phyloP scores from a whole-genome alignment of 106 monocot species.

The Platanthera guangdongensis region DNA sequence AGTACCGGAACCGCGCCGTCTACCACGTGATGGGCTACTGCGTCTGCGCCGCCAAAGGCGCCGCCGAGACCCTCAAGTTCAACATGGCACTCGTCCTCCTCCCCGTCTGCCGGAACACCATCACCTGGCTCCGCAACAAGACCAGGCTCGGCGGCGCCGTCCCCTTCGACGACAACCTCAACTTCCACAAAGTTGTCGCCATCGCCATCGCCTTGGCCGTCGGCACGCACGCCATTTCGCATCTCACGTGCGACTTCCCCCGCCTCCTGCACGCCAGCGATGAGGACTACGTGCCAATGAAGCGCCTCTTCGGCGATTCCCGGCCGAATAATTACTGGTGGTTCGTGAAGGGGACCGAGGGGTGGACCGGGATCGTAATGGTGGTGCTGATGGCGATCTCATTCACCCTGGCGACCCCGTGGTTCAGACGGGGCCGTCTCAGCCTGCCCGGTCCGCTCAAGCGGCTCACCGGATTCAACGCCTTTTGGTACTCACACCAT shows the following conservation, averaged over 20 bases:
- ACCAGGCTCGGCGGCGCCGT: conserved; percentile 48
- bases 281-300: conserved; percentile 58
- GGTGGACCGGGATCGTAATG: conserved; percentile 91
- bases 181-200: conserved; percentile 93
- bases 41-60: conserved; percentile 86
- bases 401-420: conserved; percentile 69
- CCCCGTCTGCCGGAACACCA: conserved; percentile 90
- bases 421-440: conserved; percentile 58
- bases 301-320: conserved; percentile 49
- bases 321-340: conserved; percentile 90
- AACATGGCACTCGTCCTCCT: conserved; percentile 96
- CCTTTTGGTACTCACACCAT: conserved; percentile 97
- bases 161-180: conserved; percentile 91
- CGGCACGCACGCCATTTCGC: conserved; percentile 55
- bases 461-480: conserved; percentile 78
- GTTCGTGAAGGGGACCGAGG: conserved; percentile 90
- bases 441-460: conserved; percentile 46
- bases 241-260: conserved; percentile 91
- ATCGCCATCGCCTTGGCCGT: conserved; percentile 46
- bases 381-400: conserved; percentile 77
- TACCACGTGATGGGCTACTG: conserved; percentile 92
- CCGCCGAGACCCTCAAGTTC: conserved; percentile 90
- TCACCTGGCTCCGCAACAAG: conserved; percentile 84
- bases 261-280: conserved; percentile 65
- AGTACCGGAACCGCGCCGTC: conserved; percentile 64